A percentile compares a stretch with the other conserved stretches of the same genome.
phyloP scores from a whole-genome alignment of 2,329 filamentous ascomycete species.

The Botryotinia calthae region DNA sequence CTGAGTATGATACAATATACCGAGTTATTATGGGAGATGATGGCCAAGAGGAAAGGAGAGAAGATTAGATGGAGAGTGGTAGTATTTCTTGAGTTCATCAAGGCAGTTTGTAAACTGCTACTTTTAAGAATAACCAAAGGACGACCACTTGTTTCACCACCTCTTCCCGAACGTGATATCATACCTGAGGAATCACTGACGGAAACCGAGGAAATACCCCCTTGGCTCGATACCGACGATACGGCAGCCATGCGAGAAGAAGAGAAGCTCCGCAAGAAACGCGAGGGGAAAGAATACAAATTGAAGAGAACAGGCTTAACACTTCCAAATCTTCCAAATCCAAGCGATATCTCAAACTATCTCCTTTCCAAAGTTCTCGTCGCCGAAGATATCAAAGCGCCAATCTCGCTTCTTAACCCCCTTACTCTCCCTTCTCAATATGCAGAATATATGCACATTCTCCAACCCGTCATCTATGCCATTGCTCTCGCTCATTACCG shows the following conservation, averaged over 20 bases:
- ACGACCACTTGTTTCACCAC: slow-evolving; percentile 77
- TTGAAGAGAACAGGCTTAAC: slow-evolving; percentile 94
- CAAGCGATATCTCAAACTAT: slow-evolving; percentile 80
- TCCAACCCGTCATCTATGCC: slow-evolving; percentile 85
- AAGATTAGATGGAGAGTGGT: slow-evolving; percentile 85
- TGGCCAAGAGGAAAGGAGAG: slow-evolving; percentile 79
- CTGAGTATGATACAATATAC: slow-evolving; percentile 93
- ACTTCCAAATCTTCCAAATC: slow-evolving; percentile 77
- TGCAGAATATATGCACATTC: slow-evolving; percentile 87
- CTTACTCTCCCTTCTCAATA: slow-evolving; percentile 70
- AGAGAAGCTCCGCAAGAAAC: slow-evolving; percentile 10
- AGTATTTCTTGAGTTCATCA: slow-evolving; percentile 78
- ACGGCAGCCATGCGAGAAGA: slow-evolving; percentile 26
- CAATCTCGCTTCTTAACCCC: slow-evolving; percentile 79
- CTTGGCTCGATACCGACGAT: slow-evolving; percentile 41
- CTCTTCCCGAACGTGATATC: slow-evolving; percentile 80
- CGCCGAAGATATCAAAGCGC: slow-evolving; percentile 94
- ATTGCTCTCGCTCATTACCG: slow-evolving; percentile 68
- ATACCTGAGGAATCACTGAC: slow-evolving; percentile 57
- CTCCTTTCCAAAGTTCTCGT: slow-evolving; percentile 87
- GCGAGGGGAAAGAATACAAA: slow-evolving; percentile 61
- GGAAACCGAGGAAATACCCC: slow-evolving; percentile 43
- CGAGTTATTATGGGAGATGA: slow-evolving; percentile 96
- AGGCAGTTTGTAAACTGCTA: slow-evolving; percentile 78
- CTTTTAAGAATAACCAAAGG: slow-evolving; percentile 80